phyloP scores from a whole-genome alignment of 2,329 filamentous ascomycete species.

The Calonectria ilicicola region DNA sequence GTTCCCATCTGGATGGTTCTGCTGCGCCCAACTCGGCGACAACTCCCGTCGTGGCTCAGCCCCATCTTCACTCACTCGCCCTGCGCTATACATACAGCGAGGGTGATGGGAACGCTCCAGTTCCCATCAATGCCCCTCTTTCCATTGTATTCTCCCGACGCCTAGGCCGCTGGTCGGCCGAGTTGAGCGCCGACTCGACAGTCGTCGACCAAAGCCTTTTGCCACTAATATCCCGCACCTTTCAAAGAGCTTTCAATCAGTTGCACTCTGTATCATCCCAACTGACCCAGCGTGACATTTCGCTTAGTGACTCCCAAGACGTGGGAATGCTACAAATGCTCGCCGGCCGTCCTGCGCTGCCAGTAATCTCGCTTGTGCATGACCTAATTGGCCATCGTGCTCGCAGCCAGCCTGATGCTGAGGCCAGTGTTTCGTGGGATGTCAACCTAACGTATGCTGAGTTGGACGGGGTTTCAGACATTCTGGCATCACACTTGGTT shows the following conservation, averaged over 20 bases:
- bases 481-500: slow-evolving; percentile 11
- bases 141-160: background rate
- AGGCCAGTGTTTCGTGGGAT: slow-evolving; percentile 15
- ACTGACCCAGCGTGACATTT: background rate
- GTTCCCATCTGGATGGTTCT: background rate
- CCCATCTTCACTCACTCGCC: background rate
- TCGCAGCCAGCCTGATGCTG: slow-evolving; percentile 4
- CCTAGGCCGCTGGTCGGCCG: slow-evolving; percentile 7
- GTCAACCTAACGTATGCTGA: slow-evolving; percentile 14
- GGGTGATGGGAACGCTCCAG: background rate
- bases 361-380: background rate
- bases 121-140: background rate
- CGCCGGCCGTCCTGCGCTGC: background rate
- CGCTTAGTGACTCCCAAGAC: background rate
- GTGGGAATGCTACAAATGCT: slow-evolving; percentile 2
- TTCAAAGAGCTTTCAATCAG: slow-evolving; percentile 2
- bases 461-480: slow-evolving; percentile 9
- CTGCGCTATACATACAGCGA: background rate
- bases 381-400: slow-evolving; percentile 2
- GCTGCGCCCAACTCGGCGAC: background rate
- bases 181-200: slow-evolving; percentile 9
- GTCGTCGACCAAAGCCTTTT: slow-evolving; percentile 11
- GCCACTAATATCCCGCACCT: background rate
- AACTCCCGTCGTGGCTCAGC: background rate
- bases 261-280: background rate